Evolutionary conservation across 805 yeast genomes (phyloP), one percentile per base, ranked within the genome.

Genomic region (Priceomyces medius): DNA sequence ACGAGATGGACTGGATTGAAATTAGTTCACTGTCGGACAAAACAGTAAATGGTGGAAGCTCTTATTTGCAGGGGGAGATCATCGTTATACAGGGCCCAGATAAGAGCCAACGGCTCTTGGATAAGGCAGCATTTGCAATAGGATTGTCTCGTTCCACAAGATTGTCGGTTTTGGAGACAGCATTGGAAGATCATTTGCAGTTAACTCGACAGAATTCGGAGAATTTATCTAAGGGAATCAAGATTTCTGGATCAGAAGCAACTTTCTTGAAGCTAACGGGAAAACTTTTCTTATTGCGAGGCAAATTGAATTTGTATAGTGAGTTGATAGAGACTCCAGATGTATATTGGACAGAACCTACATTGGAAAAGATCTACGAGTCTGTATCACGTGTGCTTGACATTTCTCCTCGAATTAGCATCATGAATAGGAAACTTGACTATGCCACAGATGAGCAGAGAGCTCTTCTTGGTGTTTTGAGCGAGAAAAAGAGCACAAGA

Each of bases 261-360:
- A 88, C 86, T 28, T 80, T 85, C 3, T 62, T 88, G 37, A 71
- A 71, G 49, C 69, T 82, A 4, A 87, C 93, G 0, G 97, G 97
- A 0, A 71, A 81, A 41, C 66, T 90, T 17, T 77, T 90, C 48
- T 65, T 87, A 32, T 67, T 90, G 10, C 68, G 97, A 45, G 96
- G 96, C 1, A 84, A 84, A 50, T 71, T 90, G 50, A 90, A 90
- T 52, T 65, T 90, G 23, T 88, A 90, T 60, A 85, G 91, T 7
- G 96, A 89, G 54, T 72, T 90, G 44, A 87, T 88, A 21, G 97
- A 89, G 52, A 88, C 95, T 0, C 97, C 97, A 0, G 97, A 90
- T 59, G 64, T 88, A 32, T 90, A 89, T 61, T 90, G 97, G 97
- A 77, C 88, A 35, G 96, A 89, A 56, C 95, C 97, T 1, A 79